Evolutionary conservation across 768 basidiomycete genomes (phyloP), one percentile per base, ranked within the genome.

Genomic region (Leccinum longicurvipes): DNA sequence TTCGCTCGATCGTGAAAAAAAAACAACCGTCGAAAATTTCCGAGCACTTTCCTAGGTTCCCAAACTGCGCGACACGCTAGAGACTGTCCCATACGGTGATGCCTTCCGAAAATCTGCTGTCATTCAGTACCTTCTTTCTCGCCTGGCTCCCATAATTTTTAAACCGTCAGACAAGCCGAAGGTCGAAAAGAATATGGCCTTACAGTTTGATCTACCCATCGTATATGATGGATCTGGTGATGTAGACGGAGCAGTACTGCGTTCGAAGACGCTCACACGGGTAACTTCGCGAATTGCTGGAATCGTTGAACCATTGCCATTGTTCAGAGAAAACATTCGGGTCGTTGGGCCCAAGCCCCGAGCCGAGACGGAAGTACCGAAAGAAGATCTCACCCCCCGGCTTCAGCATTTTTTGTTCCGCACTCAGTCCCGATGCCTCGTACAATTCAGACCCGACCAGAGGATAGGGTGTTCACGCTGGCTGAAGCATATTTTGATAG

Each of bases 271-370:
- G 17, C 70, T 73, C 4, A 89, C 87, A 0, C 80, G 81, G 47
- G 86, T 91, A 8, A 89, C 87, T 0, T 81, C 82, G 0, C 73
- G 76, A 19, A 83, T 91, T 44, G 77, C 76, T 6, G 62, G 70
- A 9, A 67, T 89, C 8, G 81, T 85, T 0, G 29, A n/a, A n/a
- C n/a, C n/a, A n/a, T n/a, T 65, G 8, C 77, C 78, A 0, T 74
- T 80, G 0, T 83, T 89, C 50, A 75, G 73, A 23, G 87, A 87
- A 57, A 68, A 71, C 2, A 67, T 90, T 4, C 56, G 69, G 7
- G 79, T 89, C 1, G 68, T 89, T 8, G 89, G 82, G 4, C 71
- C 77, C 0, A 75, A 61, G 0, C 79, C 58, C 32, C 56, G 29
- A 41, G 24, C 36, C 1, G 60, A 67, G 29, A 57, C 65, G 7